Conservation (phyloP, 2,329 filamentous ascomycete genomes). For the Capronia epimyces region DNA sequence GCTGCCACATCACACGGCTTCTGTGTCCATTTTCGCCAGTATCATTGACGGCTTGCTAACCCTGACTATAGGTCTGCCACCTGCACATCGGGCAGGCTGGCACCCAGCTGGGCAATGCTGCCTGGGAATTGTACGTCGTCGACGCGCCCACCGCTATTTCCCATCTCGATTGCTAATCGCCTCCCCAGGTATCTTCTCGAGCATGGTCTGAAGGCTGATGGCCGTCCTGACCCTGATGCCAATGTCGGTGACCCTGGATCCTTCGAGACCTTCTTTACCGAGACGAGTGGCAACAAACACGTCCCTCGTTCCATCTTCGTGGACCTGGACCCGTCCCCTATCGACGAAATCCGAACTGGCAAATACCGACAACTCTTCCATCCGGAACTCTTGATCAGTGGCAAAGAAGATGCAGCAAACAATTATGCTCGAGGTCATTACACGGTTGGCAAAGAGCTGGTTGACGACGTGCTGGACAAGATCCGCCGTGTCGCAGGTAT, state of each 20-base stretch:
- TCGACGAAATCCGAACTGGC: conserved; percentile 63
- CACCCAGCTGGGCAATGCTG: conserved; percentile 62
- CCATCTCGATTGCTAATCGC: conserved; percentile 22
- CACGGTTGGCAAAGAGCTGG: conserved; percentile 62
- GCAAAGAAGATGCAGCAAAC: conserved; percentile 65
- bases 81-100: conserved; percentile 65
- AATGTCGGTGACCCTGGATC: conserved; percentile 52
- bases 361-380: conserved; percentile 60
- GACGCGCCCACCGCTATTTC: conserved; percentile 30
- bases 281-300: conserved; percentile 60
- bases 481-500: conserved; percentile 59
- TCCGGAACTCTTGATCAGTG: conserved; percentile 60
- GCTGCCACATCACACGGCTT: background rate
- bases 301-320: conserved; percentile 64
- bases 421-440: conserved; percentile 67
- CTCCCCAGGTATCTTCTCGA: conserved; percentile 57
- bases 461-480: conserved; percentile 59
- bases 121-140: conserved; percentile 60
- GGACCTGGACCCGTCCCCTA: conserved; percentile 61
- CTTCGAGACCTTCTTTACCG: conserved; percentile 62
- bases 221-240: conserved; percentile 52
- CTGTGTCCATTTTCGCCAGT: background rate
- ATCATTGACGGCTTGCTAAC: conserved; percentile 10
- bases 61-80: conserved; percentile 52
- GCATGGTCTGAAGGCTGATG: conserved; percentile 59